Evolutionary conservation across 2,329 filamentous ascomycete genomes (phyloP).

Genomic region (Chaetomium sp.): DNA sequence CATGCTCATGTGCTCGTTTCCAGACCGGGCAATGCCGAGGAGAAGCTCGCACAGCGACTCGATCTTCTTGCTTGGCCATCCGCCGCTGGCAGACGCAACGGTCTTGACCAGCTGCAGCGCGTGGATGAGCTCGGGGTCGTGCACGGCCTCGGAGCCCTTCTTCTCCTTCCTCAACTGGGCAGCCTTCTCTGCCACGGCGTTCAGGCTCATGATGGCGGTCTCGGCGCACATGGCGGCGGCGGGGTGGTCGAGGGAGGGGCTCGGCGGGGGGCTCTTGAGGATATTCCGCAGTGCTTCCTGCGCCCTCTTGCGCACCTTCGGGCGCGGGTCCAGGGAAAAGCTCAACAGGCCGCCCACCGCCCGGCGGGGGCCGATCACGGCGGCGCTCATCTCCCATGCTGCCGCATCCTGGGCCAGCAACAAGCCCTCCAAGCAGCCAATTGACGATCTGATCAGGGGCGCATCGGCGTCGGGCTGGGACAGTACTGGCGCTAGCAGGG

Average conservation of each 20-base stretch:
- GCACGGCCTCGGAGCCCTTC: constrained; percentile 58
- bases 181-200: constrained; percentile 69
- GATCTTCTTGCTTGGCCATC: constrained; percentile 96
- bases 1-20: constrained; percentile 95
- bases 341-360: constrained; percentile 85
- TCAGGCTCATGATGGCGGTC: constrained; percentile 78
- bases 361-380: constrained; percentile 80
- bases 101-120: constrained; percentile 90
- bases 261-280: constrained; percentile 82
- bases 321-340: constrained; percentile 81
- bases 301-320: constrained; percentile 91
- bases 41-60: constrained; percentile 88
- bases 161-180: constrained; percentile 68
- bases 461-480: constrained; percentile 81
- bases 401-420: constrained; percentile 83
- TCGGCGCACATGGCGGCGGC: constrained; percentile 96
- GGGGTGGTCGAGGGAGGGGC: constrained; percentile 89
- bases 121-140: constrained; percentile 87
- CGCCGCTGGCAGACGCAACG: constrained; percentile 80
- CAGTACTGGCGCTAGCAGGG: constrained; percentile 80
- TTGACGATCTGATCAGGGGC: constrained; percentile 80
- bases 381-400: constrained; percentile 84
- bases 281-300: constrained; percentile 86
- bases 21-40: constrained; percentile 83
- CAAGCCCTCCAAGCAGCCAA: constrained; percentile 91